phyloP scores from a whole-genome alignment of 331 rosid species.

The Rhamnella rubrinervis region DNA sequence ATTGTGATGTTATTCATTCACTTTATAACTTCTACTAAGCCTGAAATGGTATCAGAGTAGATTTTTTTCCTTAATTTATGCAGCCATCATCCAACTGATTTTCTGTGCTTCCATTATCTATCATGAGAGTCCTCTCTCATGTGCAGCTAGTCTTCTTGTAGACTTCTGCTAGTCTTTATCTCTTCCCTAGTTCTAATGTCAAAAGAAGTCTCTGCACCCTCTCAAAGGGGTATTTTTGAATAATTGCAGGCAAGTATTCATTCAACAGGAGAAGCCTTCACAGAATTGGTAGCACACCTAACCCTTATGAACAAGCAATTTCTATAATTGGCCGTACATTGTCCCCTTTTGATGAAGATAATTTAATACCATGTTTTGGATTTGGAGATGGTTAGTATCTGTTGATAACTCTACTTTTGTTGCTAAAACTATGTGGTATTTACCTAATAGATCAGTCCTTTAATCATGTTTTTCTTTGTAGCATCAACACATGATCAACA shows the following conservation, averaged over 20 bases:
- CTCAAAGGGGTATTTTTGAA: slow-evolving; percentile 16
- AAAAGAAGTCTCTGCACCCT: neutral
- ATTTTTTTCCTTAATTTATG: too few relatives aligned
- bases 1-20: too few relatives aligned
- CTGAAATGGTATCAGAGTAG: too few relatives aligned
- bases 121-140: too few relatives aligned
- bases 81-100: too few relatives aligned
- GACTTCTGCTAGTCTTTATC: too few relatives aligned
- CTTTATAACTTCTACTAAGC: too few relatives aligned
- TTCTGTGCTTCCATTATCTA: too few relatives aligned
- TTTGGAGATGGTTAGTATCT: slow-evolving; percentile 85
- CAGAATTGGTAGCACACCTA: slow-evolving; percentile 56
- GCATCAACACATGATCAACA: slow-evolving; percentile 74
- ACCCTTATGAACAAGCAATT: slow-evolving; percentile 97
- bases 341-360: slow-evolving; percentile 92
- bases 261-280: slow-evolving; percentile 85
- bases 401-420: slow-evolving; percentile 7
- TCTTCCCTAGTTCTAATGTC: too few relatives aligned
- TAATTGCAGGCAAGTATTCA: slow-evolving; percentile 63
- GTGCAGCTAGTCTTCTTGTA: too few relatives aligned
- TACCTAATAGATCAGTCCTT: slow-evolving; percentile 9
- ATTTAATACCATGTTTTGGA: slow-evolving; percentile 91
- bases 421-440: slow-evolving; percentile 3
- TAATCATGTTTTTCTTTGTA: slow-evolving; percentile 43
- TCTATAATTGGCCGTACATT: slow-evolving; percentile 83